Conservation (phyloP, 148 eudicot genomes). For the Linanthus parryae region DNA sequence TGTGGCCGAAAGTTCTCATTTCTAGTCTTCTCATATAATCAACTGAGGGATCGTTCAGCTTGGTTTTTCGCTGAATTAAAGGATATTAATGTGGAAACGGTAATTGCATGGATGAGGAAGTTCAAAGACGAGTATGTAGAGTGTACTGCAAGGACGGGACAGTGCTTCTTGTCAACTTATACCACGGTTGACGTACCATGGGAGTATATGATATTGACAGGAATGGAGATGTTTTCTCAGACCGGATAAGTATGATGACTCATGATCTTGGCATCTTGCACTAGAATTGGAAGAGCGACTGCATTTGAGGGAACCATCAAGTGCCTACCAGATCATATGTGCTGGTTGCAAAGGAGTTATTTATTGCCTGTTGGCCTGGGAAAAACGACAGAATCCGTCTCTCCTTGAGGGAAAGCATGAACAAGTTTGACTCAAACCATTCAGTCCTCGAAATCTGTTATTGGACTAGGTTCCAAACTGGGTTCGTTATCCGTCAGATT, state of each 20-base stretch:
- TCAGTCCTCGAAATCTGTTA: conserved; percentile 74
- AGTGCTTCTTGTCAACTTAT: conserved; percentile 85
- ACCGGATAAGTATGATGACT: conserved; percentile 80
- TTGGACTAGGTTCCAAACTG: conserved; percentile 88
- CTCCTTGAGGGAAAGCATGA: conserved; percentile 67
- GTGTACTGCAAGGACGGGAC: conserved; percentile 96
- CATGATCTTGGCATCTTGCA: conserved; percentile 51
- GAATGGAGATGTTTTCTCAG: conserved; percentile 69
- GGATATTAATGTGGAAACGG: conserved; percentile 18
- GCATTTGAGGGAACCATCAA: conserved; percentile 48
- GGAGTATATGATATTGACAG: conserved; percentile 50
- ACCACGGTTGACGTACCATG: conserved; percentile 71
- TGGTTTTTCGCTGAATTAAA: conserved; percentile 86
- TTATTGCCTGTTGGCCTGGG: conserved; percentile 77
- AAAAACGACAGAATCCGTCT: conserved; percentile 35
- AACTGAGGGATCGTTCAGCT: conserved; percentile 82
- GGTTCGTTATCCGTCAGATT: conserved; percentile 77
- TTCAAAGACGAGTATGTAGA: conserved; percentile 51
- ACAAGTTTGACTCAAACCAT: conserved; percentile 64
- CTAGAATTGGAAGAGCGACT: conserved; percentile 60
- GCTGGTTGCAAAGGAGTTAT: conserved; percentile 93
- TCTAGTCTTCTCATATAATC: conserved; percentile 84
- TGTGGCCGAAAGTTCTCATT: conserved; percentile 76
- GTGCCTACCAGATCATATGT: conserved; percentile 84
- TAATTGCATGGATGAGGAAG: conserved; percentile 77